phyloP scores from a whole-genome alignment of 1,139 yeast genomes.

The Yamadazyma atmosphaerica region DNA sequence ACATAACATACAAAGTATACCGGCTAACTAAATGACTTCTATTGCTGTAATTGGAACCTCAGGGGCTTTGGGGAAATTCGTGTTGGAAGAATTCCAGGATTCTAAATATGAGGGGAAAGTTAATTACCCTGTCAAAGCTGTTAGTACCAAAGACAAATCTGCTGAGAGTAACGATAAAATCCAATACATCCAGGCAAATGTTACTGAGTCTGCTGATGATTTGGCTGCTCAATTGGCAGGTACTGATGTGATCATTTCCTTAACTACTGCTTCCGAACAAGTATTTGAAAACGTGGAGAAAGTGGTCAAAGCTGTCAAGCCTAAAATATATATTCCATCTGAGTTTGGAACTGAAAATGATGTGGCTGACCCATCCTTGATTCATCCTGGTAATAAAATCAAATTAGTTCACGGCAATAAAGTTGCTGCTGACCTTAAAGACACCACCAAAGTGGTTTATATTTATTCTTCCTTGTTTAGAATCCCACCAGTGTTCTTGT shows the following conservation, averaged over 20 bases:
- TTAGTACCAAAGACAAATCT: slow-evolving; percentile 46
- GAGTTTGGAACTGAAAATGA: slow-evolving; percentile 56
- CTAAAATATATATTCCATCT: slow-evolving; percentile 59
- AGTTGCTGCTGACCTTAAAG: slow-evolving; percentile 29
- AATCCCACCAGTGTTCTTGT: slow-evolving; percentile 36
- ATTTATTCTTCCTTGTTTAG: slow-evolving; percentile 47
- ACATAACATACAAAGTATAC: no score
- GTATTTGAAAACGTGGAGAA: slow-evolving; percentile 26
- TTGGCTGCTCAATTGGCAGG: slow-evolving; percentile 41
- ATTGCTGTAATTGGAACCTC: slow-evolving; percentile 56
- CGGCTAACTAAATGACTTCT: slow-evolving; percentile 21
- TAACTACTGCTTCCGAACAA: slow-evolving; percentile 30
- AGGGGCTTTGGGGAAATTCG: slow-evolving; percentile 53
- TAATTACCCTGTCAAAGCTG: slow-evolving; percentile 49
- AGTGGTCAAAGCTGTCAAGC: slow-evolving; percentile 41
- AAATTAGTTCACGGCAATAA: slow-evolving; percentile 37
- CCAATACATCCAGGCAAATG: slow-evolving; percentile 37
- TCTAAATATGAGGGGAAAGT: slow-evolving; percentile 44
- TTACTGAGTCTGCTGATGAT: slow-evolving; percentile 22
- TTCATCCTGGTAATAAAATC: slow-evolving; percentile 35
- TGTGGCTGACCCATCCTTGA: slow-evolving; percentile 16
- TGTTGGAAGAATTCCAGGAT: slow-evolving; percentile 44
- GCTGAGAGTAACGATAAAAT: slow-evolving; percentile 34
- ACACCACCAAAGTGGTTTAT: slow-evolving; percentile 48
- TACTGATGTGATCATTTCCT: slow-evolving; percentile 52